Evolutionary conservation across 441 rosid species (phyloP), one percentile per base, ranked within the genome.

Genomic region (Croton laevigatus): DNA sequence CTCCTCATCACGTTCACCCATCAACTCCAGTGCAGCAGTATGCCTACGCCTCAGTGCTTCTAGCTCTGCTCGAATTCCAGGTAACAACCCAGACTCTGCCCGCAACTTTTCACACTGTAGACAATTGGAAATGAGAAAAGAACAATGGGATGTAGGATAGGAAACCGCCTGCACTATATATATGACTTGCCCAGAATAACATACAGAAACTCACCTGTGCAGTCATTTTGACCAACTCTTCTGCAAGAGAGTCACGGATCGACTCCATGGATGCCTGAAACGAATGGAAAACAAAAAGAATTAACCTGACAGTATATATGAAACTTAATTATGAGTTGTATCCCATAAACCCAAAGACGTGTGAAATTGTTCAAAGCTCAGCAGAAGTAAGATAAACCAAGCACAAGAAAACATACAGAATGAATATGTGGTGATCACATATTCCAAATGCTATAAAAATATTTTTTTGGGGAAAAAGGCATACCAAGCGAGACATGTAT

Each of bases 1-100:
- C 94, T 93, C 98, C 82, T 96, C 99, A 53, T 96, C 99, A 69
- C 97, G 97, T 79, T 96, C 99, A 64, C 99, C 99, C 98, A 93
- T 96, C 70, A 91, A 86, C 87, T 96, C 99, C 83, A 96, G 77
- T 1, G 99, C 98, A 75, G 98, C 97, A 34, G 98, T 76, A 82
- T 96, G 98, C 80, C 98, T 87, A 79, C 87, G 81, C 79, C 98
- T 88, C 49, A 95, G 80, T 62, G 94, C 97, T 75, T 95, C 98
- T 51, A 93, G 84, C 85, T 95, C 99, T 68, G 96, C 99, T 68
- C 81, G 86, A 73, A 93, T 70, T 40, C 97, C 90, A 61, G 97
- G 97, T 72, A 95, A 76, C 71, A 66, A 75, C 36, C 85, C 83
- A 46, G 98, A 91, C 73, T 91, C 98, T 27, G 87, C 84, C 68